Evolutionary conservation across 2,329 filamentous ascomycete genomes (phyloP).

Genomic region (Fusarium agapanthi): DNA sequence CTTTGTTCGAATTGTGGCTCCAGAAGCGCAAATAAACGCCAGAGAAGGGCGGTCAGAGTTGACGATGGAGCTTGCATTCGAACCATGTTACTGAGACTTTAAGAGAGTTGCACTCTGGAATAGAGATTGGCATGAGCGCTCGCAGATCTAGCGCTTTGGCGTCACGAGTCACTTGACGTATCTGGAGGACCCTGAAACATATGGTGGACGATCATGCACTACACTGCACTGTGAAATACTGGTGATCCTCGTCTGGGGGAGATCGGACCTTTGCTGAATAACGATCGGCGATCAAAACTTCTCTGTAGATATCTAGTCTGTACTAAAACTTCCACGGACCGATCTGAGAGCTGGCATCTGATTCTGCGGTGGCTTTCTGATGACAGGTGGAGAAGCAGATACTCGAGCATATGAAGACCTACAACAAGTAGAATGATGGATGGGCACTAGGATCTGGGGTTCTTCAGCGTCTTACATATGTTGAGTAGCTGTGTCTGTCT

Average conservation of each 20-base stretch:
- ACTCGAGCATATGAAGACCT: conserved; percentile 3
- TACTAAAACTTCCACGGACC: not conserved
- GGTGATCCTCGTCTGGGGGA: conserved; percentile 33
- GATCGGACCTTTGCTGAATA: conserved; percentile 9
- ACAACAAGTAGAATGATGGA: conserved; percentile 17
- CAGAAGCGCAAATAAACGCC: conserved; percentile 5
- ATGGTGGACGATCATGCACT: conserved; percentile 2
- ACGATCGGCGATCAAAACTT: conserved; percentile 19
- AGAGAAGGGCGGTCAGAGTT: not conserved
- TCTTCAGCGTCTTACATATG: not conserved
- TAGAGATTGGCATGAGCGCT: not conserved
- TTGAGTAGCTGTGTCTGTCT: not conserved
- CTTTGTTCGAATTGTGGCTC: not conserved
- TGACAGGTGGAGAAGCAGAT: conserved; percentile 10
- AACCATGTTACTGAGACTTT: not conserved
- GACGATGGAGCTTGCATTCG: not conserved
- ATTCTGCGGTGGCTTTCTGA: not conserved
- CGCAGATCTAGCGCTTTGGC: not conserved
- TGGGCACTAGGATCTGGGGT: conserved; percentile 10
- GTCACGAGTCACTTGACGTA: not conserved
- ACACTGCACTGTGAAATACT: conserved; percentile 28
- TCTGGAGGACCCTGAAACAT: conserved; percentile 1
- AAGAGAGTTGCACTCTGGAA: not conserved
- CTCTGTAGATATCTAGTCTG: not conserved
- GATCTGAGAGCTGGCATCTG: not conserved